phyloP scores from a whole-genome alignment of 202 grass and related monocot genomes.

The Musa balbisiana region DNA sequence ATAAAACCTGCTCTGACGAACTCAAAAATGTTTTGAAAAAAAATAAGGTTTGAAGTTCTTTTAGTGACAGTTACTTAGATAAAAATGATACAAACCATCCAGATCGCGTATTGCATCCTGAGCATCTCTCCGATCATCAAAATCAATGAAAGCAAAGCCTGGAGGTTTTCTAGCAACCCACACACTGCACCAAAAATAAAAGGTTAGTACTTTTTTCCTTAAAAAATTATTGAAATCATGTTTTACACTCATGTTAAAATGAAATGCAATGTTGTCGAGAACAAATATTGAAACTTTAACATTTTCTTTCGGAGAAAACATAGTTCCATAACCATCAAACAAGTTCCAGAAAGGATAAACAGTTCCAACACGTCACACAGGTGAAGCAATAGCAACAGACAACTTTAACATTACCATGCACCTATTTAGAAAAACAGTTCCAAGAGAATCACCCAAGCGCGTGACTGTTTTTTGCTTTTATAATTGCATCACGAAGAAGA shows the following conservation, averaged over 20 bases:
- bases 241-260: no score
- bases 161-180: slow-evolving; percentile 23
- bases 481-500: neutral
- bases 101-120: slow-evolving; percentile 15
- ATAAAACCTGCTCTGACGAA: no score
- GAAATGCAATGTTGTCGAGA: neutral
- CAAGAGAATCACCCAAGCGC: neutral
- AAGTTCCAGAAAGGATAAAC: no score
- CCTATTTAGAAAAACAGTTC: neutral
- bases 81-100: slow-evolving; percentile 7
- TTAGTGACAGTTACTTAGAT: neutral
- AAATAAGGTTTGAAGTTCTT: neutral
- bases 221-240: no score
- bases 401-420: neutral
- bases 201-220: no score
- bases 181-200: slow-evolving; percentile 8
- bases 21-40: neutral
- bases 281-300: neutral
- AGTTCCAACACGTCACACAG: no score
- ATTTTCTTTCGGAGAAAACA: neutral
- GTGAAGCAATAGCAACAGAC: neutral
- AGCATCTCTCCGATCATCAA: slow-evolving; percentile 17
- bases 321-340: no score
- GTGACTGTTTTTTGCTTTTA: neutral
- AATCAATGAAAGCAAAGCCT: slow-evolving; percentile 20